These are phyloP conservation scores for Cyberlindnera galapagoensis DNA, from an alignment of 805 yeast genomes.

Conservation along the genomic window DNA sequence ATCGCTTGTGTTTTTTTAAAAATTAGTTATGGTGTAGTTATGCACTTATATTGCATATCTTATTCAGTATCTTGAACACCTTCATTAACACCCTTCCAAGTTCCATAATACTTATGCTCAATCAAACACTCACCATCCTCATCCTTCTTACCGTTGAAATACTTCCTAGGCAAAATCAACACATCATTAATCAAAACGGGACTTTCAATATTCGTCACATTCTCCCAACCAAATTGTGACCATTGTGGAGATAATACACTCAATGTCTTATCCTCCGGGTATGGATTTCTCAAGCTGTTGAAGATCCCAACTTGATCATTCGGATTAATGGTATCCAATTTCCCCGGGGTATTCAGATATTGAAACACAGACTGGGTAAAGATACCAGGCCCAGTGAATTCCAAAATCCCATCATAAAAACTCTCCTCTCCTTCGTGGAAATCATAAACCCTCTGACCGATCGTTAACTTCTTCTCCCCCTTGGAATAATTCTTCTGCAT, in stretches of 20 bases:
- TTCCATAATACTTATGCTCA: conserved; percentile 12
- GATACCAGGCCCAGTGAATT: conserved; percentile 48
- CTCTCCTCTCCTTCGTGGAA: conserved; percentile 45
- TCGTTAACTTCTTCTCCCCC: conserved; percentile 22
- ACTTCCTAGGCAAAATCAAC: conserved; percentile 14
- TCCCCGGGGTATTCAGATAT: conserved; percentile 9
- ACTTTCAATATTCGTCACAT: conserved; percentile 12
- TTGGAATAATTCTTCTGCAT: conserved; percentile 34
- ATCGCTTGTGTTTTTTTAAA: neutral
- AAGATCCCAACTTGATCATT: conserved; percentile 10
- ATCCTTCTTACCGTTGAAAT: conserved; percentile 13
- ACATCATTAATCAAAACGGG: conserved; percentile 17
- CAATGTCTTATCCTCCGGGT: conserved; percentile 7
- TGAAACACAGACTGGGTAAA: conserved; percentile 37
- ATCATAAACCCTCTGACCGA: conserved; percentile 21
- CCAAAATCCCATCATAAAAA: conserved; percentile 54
- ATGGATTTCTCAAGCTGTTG: conserved; percentile 3
- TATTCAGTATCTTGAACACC: conserved; percentile 2
- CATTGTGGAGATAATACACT: conserved; percentile 7
- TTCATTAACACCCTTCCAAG: conserved; percentile 9
- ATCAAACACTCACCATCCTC: conserved; percentile 9
- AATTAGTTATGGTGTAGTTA: neutral
- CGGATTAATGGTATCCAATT: conserved; percentile 5
- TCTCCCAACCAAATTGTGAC: conserved; percentile 19
- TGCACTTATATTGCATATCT: no score